These are phyloP conservation scores for Tulasnella sp. DNA, from an alignment of 768 basidiomycete genomes.

Conservation along the genomic window DNA sequence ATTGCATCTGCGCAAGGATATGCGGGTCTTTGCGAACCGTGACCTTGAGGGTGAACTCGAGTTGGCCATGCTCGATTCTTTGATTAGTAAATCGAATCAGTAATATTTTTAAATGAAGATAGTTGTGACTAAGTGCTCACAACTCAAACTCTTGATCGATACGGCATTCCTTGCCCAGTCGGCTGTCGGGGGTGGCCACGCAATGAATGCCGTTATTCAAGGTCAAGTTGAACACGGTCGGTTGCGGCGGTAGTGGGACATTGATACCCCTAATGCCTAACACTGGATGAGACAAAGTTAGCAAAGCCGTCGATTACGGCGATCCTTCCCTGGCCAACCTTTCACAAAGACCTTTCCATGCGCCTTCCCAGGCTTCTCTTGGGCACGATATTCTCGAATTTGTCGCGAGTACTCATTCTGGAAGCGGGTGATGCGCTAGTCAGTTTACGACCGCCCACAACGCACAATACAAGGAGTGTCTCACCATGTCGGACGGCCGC, in stretches of 20 bases:
- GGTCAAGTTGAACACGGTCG: slow-evolving; percentile 69
- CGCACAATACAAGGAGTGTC: slow-evolving; percentile 22
- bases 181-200: slow-evolving; percentile 75
- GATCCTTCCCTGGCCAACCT: slow-evolving; percentile 86
- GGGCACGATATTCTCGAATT: slow-evolving; percentile 66
- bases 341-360: slow-evolving; percentile 92
- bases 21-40: slow-evolving; percentile 82
- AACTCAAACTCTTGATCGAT: slow-evolving; percentile 88
- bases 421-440: background rate
- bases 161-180: slow-evolving; percentile 43
- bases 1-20: slow-evolving; percentile 65
- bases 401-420: slow-evolving; percentile 93
- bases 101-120: too few species aligned
- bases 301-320: slow-evolving; percentile 69
- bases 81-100: background rate
- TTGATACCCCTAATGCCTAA: slow-evolving; percentile 59
- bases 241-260: slow-evolving; percentile 66
- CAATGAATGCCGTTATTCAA: slow-evolving; percentile 96
- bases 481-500: slow-evolving; percentile 88
- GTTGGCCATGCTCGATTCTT: slow-evolving; percentile 86
- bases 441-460: background rate
- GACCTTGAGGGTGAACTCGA: slow-evolving; percentile 86
- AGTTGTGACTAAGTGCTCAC: slow-evolving; percentile 35
- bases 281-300: slow-evolving; percentile 36
- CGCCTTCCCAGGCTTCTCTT: slow-evolving; percentile 66